Conservation (phyloP, 2,329 filamentous ascomycete species). For the Stachybotrys chlorohalonatus region DNA sequence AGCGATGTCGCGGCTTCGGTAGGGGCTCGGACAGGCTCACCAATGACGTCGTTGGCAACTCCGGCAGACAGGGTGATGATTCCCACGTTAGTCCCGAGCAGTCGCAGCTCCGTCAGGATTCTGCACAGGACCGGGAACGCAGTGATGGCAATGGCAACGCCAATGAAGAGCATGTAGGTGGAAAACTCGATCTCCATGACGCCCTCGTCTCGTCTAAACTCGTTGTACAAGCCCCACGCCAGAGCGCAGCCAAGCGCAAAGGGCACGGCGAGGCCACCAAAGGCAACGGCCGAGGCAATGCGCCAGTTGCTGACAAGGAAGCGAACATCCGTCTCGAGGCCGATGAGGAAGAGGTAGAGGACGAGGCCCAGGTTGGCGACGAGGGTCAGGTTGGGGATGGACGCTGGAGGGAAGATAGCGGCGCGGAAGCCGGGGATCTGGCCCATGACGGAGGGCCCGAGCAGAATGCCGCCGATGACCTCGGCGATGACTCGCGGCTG, state of each 20-base stretch:
- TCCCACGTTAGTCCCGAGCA: constrained; percentile 75
- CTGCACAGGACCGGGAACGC: constrained; percentile 87
- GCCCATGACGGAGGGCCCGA: constrained; percentile 83
- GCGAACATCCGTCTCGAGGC: constrained; percentile 75
- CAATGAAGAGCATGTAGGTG: constrained; percentile 65
- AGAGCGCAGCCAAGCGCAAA: constrained; percentile 77
- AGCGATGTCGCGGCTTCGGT: neutral
- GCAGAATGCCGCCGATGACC: constrained; percentile 73
- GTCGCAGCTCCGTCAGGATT: constrained; percentile 83
- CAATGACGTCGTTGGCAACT: constrained; percentile 71
- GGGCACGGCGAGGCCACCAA: constrained; percentile 71
- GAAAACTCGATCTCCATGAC: constrained; percentile 37
- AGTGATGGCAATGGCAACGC: constrained; percentile 88
- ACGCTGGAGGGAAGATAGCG: constrained; percentile 67
- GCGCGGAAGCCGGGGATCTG: constrained; percentile 69
- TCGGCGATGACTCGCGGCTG: constrained; percentile 80
- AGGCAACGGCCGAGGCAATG: constrained; percentile 65
- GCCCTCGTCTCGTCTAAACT: constrained; percentile 47
- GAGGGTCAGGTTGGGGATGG: constrained; percentile 66
- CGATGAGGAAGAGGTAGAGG: constrained; percentile 80
- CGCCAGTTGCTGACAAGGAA: constrained; percentile 74
- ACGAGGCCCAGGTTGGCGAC: constrained; percentile 79
- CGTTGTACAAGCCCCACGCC: constrained; percentile 69
- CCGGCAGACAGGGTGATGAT: constrained; percentile 84
- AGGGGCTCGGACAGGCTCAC: neutral